Evolutionary conservation across 768 basidiomycete genomes (phyloP), one percentile per base, ranked within the genome.

Genomic region (Lactifluus echinatus): DNA sequence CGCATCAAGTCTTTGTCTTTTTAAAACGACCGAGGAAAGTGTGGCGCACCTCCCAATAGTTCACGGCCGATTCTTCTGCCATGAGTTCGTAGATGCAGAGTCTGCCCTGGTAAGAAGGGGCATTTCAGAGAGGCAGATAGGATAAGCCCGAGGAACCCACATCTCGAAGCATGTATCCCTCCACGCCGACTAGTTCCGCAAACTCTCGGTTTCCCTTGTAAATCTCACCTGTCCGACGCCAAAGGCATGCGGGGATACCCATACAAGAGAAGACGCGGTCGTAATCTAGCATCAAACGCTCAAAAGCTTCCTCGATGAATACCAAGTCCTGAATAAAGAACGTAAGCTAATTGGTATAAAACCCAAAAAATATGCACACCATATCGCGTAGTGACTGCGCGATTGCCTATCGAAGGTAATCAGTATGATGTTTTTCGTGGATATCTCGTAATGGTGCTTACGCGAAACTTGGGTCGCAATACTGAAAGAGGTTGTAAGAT

Each of bases 161-260:
- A 57, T 93, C 92, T n/a, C 89, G 83, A 72, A 95, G 79, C 80
- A 89, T 85, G 59, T 83, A 83, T 37, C 89, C 87, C 56, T 93
- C 89, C 29, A 96, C 78, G 21, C 93, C 86, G 31, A 96, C 81
- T 8, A 98, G 75, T 66, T 92, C 90, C 6, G 92, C 85, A 69
- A 99, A 97, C 72, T 95, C 93, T 54, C 91, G 81, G 68, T 99
- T 99, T 43, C 88, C 94, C 70, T 98, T 98, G 77, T 97, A 98
- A 61, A 98, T 98, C 74, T 98, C 94, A 33, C 95, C 95, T 2
- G 95, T 99, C 47, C 95, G 76, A 26, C 94, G 78, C 95, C 95
- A 98, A 6, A 97, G 78, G 63, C 95, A 99, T 0, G 93, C 93
- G 0, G 95, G 95, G 3, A 98, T 93, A 33, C 92, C 93, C 87